Evolutionary conservation across 2,329 filamentous ascomycete species (phyloP), one percentile per base, ranked within the genome.

Genomic region (Neophaeococcomyces aloes): DNA sequence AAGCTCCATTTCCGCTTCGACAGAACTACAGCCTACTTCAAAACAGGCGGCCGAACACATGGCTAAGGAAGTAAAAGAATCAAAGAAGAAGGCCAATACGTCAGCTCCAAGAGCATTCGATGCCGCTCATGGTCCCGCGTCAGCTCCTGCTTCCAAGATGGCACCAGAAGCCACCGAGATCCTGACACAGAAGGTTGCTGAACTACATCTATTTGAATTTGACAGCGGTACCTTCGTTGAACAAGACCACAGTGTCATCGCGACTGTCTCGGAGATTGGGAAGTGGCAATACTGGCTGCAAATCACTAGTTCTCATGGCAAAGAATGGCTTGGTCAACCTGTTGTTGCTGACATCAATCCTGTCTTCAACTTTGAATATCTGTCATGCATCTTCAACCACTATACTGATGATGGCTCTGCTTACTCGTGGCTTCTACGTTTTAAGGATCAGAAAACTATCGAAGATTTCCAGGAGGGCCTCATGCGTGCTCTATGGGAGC

Each of bases 361-460:
- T 0, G 88, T 98, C 15, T 98, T 96, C 71, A 96, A 96, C 66
- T 96, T 95, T 53, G 91, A 98, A 62, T 96, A 89, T 57, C 72
- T 94, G n/a, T 96, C 89, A 0, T 96, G 96, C 61, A 95, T 98
- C 58, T 98, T 98, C 74, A 98, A 98, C 58, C 87, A 95, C 61
- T 96, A 94, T 61, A 76, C 83, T 11, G 75, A 81, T 29, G 86
- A 95, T 62, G 86, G 88, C 2, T 84, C 83, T 1, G 89, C 91
- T 3, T 93, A 88, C 62, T 98, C 91, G 1, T 98, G 91, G 89
- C 75, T 98, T 11, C 69, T 98, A 29, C 81, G 88, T 11, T 98
- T 98, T 69, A 86, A 83, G 56, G 83, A 94, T 53, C 83, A 87
- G 54, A 69, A 78, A 15, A 80, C 81, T 0, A 72, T 93, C 41